Evolutionary conservation across 129 eudicot species (phyloP).

Genomic region (Cynara cardunculus): DNA sequence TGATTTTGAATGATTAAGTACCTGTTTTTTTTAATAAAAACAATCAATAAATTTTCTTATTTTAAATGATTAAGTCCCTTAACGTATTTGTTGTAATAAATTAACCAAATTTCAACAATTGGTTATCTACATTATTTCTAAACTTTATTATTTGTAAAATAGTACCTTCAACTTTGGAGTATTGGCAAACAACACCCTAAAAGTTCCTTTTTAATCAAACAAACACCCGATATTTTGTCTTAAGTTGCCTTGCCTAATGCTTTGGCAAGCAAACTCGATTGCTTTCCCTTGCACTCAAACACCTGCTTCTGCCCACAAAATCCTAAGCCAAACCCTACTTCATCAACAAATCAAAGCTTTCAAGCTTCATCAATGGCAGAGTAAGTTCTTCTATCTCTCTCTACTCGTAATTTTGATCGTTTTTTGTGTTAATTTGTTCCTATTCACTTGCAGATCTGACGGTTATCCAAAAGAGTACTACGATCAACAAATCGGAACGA

Average conservation of each 20-base stretch:
- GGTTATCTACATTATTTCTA: too few species aligned
- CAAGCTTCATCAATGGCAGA: constrained; percentile 22
- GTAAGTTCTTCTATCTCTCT: constrained; percentile 19
- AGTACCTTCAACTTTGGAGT: not conserved
- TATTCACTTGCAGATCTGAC: constrained; percentile 56
- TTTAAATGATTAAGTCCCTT: too few species aligned
- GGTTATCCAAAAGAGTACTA: constrained; percentile 32
- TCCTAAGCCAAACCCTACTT: constrained; percentile 12
- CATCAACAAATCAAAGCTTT: not conserved
- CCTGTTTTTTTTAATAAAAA: too few species aligned
- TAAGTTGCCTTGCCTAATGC: not conserved
- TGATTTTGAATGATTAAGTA: too few species aligned
- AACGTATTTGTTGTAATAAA: too few species aligned
- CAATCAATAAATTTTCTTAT: too few species aligned
- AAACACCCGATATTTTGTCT: not conserved
- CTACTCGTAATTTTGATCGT: not conserved
- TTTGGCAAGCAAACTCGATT: not conserved
- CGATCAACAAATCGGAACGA: constrained; percentile 18
- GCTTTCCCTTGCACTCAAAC: not conserved
- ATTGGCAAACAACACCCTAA: not conserved
- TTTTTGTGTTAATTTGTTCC: not conserved
- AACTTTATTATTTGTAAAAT: too few species aligned
- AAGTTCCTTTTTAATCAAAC: not conserved
- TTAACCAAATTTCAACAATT: too few species aligned
- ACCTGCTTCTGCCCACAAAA: not conserved